These are phyloP conservation scores for Cystobasidium slooffiae DNA, from an alignment of 1,284 basidiomycete genomes.

Conservation along the genomic window DNA sequence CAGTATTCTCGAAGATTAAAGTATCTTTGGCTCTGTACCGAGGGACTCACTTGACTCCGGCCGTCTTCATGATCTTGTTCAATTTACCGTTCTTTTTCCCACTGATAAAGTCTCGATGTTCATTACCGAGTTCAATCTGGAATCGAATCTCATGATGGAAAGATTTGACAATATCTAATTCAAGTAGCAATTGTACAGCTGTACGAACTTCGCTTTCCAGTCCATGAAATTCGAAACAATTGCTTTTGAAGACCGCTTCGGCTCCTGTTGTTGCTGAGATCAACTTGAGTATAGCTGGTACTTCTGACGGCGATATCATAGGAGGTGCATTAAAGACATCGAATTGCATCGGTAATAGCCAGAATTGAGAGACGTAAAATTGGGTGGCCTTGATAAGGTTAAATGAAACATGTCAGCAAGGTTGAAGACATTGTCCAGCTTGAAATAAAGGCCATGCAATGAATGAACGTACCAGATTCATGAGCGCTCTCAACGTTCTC, in stretches of 20 bases:
- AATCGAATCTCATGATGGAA: conserved; percentile 98
- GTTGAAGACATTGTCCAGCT: conserved; percentile 73
- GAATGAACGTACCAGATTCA: conserved; percentile 75
- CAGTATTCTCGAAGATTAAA: neutral
- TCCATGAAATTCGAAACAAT: conserved; percentile 98
- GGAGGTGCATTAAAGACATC: conserved; percentile 82
- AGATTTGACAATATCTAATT: conserved; percentile 82
- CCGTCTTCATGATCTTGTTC: conserved; percentile 97
- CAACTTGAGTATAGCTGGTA: conserved; percentile 82
- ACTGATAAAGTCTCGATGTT: conserved; percentile 97
- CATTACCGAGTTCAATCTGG: conserved; percentile 96
- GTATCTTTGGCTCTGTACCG: neutral
- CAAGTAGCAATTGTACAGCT: conserved; percentile 83
- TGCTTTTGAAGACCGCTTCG: conserved; percentile 94
- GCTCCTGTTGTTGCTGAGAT: conserved; percentile 86
- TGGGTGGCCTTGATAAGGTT: conserved; percentile 73
- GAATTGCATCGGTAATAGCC: conserved; percentile 90
- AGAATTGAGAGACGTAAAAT: conserved; percentile 94
- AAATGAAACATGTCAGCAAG: neutral
- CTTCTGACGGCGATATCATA: conserved; percentile 79
- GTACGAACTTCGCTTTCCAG: conserved; percentile 87
- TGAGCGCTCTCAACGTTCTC: conserved; percentile 89
- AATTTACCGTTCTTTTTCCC: conserved; percentile 99
- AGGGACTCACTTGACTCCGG: conserved; percentile 72
- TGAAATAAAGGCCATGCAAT: conserved; percentile 65